Percentiles rank a stretch among this genome's conserved stretches.
Evolutionary conservation across 2,329 filamentous ascomycete genomes (phyloP).

Genomic region (Xylaria sp.): DNA sequence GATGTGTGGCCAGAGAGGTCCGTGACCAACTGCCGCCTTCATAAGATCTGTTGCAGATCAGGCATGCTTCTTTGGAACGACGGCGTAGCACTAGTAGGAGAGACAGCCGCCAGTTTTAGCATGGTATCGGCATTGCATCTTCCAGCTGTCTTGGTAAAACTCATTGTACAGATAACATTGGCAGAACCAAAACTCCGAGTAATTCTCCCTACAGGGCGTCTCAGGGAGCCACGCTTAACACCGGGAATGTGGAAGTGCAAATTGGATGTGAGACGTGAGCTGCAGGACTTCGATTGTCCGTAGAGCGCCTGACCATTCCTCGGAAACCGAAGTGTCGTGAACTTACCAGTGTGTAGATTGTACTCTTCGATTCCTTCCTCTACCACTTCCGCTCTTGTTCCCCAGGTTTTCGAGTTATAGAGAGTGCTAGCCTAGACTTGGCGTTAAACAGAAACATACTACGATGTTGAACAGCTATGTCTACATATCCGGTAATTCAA

Average conservation of each 20-base stretch:
- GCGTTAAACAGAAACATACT: conserved; percentile 1
- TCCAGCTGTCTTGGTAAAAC: conserved; percentile 35
- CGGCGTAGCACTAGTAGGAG: conserved; percentile 26
- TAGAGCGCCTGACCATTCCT: conserved; percentile 26
- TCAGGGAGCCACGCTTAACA: conserved; percentile 14
- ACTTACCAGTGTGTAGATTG: conserved; percentile 10
- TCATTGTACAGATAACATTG: conserved; percentile 40
- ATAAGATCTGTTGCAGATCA: conserved; percentile 36
- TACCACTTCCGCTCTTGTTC: background rate
- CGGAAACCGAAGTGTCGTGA: conserved; percentile 33
- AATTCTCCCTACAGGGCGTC: background rate
- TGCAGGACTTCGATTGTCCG: conserved; percentile 28
- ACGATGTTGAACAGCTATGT: background rate
- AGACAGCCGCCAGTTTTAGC: conserved; percentile 22
- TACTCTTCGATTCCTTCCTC: background rate
- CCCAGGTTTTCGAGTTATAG: background rate
- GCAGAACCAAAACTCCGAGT: conserved; percentile 40
- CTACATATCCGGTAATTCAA: background rate
- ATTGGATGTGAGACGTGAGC: conserved; percentile 26
- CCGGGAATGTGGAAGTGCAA: conserved; percentile 13
- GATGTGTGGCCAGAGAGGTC: conserved; percentile 35
- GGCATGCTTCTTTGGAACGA: conserved; percentile 37
- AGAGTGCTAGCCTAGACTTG: background rate
- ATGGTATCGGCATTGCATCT: conserved; percentile 37
- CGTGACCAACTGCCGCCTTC: conserved; percentile 45